Evolutionary conservation across 176 grass and related monocot species (phyloP).

Genomic region (Alloteropsis semialata): DNA sequence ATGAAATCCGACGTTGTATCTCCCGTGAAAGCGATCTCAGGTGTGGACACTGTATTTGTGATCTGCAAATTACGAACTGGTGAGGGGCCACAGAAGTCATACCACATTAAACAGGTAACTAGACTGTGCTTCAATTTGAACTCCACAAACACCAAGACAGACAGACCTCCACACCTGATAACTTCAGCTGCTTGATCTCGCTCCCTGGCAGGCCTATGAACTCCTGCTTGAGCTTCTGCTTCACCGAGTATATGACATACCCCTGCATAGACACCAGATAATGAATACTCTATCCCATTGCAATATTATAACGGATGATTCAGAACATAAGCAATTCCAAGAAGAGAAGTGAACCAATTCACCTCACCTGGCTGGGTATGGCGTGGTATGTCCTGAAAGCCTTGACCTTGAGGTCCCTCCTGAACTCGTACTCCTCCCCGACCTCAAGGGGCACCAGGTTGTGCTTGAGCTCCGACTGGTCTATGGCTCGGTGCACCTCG

Average conservation of each 20-base stretch:
- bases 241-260: constrained; percentile 78
- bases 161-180: constrained; percentile 96
- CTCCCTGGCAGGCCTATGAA: constrained; percentile 59
- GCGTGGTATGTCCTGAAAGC: constrained; percentile 89
- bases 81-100: background rate
- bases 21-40: constrained; percentile 93
- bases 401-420: constrained; percentile 88
- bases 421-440: constrained; percentile 75
- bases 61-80: constrained; percentile 40
- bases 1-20: constrained; percentile 97
- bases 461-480: constrained; percentile 89
- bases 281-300: background rate
- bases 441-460: constrained; percentile 70
- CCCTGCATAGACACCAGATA: constrained; percentile 43
- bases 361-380: constrained; percentile 83
- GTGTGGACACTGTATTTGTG: constrained; percentile 60
- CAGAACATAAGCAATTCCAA: background rate
- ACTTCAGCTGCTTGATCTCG: constrained; percentile 79
- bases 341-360: background rate
- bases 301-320: background rate
- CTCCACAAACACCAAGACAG: constrained; percentile 34
- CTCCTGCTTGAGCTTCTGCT: constrained; percentile 88
- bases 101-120: constrained; percentile 1
- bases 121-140: background rate
- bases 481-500: constrained; percentile 83